Evolutionary conservation across 495 filamentous ascomycete genomes (phyloP), one percentile per base, ranked within the genome.

Genomic region (Massariosphaeria phaeospora): DNA sequence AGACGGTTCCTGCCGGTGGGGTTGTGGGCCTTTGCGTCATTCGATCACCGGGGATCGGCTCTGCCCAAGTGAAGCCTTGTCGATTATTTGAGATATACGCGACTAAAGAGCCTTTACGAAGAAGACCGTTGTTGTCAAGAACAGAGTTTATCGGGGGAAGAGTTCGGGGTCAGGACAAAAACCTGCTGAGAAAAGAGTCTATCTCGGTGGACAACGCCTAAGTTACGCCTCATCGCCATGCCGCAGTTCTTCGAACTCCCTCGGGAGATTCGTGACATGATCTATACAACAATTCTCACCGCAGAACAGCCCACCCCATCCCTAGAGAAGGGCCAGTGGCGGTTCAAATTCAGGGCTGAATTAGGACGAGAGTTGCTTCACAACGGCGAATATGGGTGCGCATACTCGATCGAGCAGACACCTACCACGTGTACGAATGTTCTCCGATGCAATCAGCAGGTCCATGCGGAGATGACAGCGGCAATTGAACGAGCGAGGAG

Each of bases 221-320:
- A n/a, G n/a, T n/a, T n/a, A n/a, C n/a, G n/a, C n/a, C n/a, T 31
- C n/a, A 45, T 3, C 18, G 3, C 27, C 43, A 63, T 58, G 59
- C 20, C 54, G 13, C 29, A 39, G 11, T 59, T 63, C 26, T 23
- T 63, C 2, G 31, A 48, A 2, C 50, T 63, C 13, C 61, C 61
- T 4, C 48, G 61, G 3, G 61, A 63, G 48, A 26, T 63, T n/a
- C 49, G 61, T 10, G 61, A 63, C 27, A 45, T 55, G 29, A 46
- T 63, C 6, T 63, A 63, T 30, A 25, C 29, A 2, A 45, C 26
- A 11, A 8, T 59, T 24, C 36, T 63, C 24, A 56, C 51, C 12
- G 15, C 23, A 15, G 50, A 55, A 35, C 15, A 40, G n/a, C 45
- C 55, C 10, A 18, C 40, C n/a, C 55, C 59, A 12, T 27, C 50